Conservation (phyloP, 1,139 yeast species). For the Lodderomyces oxycetoniae region DNA sequence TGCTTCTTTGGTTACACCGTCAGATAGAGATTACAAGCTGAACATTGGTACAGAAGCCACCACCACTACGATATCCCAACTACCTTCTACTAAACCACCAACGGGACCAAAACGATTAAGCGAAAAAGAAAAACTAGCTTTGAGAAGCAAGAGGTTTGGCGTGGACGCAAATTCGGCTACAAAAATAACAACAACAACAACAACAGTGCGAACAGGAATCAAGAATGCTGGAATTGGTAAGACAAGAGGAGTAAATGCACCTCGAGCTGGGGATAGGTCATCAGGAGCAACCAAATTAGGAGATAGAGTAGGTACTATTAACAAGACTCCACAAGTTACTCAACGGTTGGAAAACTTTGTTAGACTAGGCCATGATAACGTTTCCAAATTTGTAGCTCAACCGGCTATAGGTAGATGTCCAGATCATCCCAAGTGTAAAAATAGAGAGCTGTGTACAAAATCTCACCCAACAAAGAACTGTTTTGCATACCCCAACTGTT, state of each 20-base stretch:
- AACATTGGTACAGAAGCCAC: constrained; percentile 2
- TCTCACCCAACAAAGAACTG: constrained; percentile 80
- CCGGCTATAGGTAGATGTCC: constrained; percentile 65
- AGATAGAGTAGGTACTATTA: too few relatives aligned
- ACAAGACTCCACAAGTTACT: constrained; percentile 3
- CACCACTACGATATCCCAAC: constrained; percentile 4
- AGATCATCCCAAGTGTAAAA: constrained; percentile 72
- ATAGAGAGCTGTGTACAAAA: constrained; percentile 61
- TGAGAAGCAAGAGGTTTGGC: constrained; percentile 15
- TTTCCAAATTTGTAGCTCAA: constrained; percentile 28
- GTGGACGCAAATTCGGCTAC: too few relatives aligned
- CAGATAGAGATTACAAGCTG: too few relatives aligned
- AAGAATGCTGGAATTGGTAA: constrained; percentile 7
- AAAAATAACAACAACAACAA: too few relatives aligned
- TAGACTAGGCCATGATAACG: constrained; percentile 11
- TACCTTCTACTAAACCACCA: constrained; percentile 15
- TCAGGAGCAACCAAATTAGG: too few relatives aligned
- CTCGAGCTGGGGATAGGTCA: too few relatives aligned
- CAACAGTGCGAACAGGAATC: too few relatives aligned
- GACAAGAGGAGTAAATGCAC: too few relatives aligned
- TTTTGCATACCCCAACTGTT: constrained; percentile 73
- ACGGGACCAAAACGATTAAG: constrained; percentile 18
- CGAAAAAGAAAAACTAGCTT: constrained; percentile 12
- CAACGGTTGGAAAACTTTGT: constrained; percentile 4
- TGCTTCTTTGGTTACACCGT: too few relatives aligned